A percentile compares a stretch with the other conserved stretches of the same genome.
Evolutionary conservation across 352 stramenopile species (phyloP).

Genomic region (Phytophthora idaei): DNA sequence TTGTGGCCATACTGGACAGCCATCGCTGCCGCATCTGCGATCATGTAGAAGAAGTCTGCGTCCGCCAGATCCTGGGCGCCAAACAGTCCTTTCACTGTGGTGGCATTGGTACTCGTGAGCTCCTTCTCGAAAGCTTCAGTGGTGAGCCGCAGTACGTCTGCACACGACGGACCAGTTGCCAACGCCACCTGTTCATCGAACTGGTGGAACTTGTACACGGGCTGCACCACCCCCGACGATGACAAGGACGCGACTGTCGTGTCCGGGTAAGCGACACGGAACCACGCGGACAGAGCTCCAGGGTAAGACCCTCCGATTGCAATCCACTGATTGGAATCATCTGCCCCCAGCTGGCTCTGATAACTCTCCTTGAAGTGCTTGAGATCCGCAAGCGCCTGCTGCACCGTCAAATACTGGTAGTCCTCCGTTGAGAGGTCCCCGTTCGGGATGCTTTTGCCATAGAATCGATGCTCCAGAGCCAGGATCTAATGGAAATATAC

Average conservation of each 20-base stretch:
- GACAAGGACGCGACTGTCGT: conserved; percentile 73
- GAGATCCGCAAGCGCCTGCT: conserved; percentile 88
- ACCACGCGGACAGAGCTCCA: conserved; percentile 81
- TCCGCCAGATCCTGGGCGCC: conserved; percentile 61
- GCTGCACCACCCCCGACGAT: conserved; percentile 82
- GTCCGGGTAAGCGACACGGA: conserved; percentile 81
- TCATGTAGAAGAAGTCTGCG: conserved; percentile 91
- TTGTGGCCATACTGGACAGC: conserved; percentile 90
- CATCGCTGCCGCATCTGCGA: conserved; percentile 88
- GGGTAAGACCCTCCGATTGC: conserved; percentile 86
- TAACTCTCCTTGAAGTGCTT: conserved; percentile 83
- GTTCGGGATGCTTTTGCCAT: conserved; percentile 86
- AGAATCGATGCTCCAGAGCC: conserved; percentile 89
- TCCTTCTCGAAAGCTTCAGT: conserved; percentile 73
- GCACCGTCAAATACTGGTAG: conserved; percentile 79
- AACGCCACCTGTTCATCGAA: conserved; percentile 85
- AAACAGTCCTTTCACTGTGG: conserved; percentile 66
- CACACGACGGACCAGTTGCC: conserved; percentile 62
- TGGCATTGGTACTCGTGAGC: conserved; percentile 54
- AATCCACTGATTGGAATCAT: conserved; percentile 64
- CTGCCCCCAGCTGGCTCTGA: conserved; percentile 38
- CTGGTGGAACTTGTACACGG: conserved; percentile 77
- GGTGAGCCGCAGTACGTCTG: conserved; percentile 61
- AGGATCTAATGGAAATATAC: conserved; percentile 52
- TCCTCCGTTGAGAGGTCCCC: conserved; percentile 73